Evolutionary conservation across 202 grass and related monocot genomes (phyloP).

Genomic region (Musa balbisiana): DNA sequence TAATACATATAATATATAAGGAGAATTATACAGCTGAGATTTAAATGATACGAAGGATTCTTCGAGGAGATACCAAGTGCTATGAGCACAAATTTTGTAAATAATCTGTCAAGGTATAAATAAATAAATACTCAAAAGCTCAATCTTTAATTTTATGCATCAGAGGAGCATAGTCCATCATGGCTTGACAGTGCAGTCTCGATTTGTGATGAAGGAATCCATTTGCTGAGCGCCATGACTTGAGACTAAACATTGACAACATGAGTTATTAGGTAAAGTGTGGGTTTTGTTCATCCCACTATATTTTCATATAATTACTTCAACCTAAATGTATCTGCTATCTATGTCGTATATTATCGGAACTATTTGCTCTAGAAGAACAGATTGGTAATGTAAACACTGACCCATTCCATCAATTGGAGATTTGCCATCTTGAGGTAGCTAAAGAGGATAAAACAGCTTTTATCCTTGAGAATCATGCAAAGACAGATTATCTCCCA

Average conservation of each 20-base stretch:
- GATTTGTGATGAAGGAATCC: conserved; percentile 33
- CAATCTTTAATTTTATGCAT: background rate
- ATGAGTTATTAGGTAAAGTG: conserved; percentile 76
- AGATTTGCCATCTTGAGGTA: no score
- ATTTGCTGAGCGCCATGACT: conserved; percentile 60
- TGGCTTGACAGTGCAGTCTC: conserved; percentile 25
- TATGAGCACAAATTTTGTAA: no score
- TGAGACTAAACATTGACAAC: conserved; percentile 74
- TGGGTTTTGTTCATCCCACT: background rate
- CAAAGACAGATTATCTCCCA: conserved; percentile 39
- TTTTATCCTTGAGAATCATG: conserved; percentile 43
- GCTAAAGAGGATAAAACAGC: background rate
- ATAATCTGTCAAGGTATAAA: no score
- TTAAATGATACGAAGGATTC: no score
- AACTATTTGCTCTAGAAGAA: conserved; percentile 71
- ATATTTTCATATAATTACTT: background rate
- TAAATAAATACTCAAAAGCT: no score
- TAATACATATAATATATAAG: no score
- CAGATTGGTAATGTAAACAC: conserved; percentile 64
- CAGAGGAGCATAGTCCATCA: background rate
- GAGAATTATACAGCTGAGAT: no score
- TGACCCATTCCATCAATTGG: conserved; percentile 8
- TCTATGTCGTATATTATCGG: conserved; percentile 26
- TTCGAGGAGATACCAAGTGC: no score
- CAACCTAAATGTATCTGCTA: background rate